Evolutionary conservation across 2,329 filamentous ascomycete species (phyloP).

Genomic region (Trichoderma sp.): DNA sequence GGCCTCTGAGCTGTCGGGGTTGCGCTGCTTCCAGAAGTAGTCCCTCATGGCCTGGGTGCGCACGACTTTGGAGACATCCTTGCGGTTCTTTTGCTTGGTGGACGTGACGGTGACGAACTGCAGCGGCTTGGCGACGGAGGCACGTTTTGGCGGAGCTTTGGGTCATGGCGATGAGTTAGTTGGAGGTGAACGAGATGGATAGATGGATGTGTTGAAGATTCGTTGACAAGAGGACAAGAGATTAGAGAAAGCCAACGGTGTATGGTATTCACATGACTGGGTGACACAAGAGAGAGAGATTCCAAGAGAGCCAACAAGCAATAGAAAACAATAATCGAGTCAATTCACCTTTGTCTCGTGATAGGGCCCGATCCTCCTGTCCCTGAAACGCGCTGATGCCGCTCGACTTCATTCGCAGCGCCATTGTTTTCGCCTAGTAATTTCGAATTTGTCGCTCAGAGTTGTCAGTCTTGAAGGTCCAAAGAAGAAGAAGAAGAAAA

Average conservation of each 20-base stretch:
- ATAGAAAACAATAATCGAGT: not conserved
- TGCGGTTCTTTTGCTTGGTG: not conserved
- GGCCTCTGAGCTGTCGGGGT: not conserved
- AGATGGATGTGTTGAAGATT: too few relatives aligned
- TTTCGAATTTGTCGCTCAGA: not conserved
- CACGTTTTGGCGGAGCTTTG: not conserved
- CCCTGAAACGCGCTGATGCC: not conserved
- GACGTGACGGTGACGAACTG: slow-evolving; percentile 4
- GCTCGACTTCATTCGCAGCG: not conserved
- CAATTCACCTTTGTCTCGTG: not conserved
- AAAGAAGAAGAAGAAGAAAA: too few relatives aligned
- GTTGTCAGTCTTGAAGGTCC: rapidly evolving
- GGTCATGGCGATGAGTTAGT: not conserved
- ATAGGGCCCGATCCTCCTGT: not conserved
- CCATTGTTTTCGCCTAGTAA: not conserved
- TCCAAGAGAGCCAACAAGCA: too few relatives aligned
- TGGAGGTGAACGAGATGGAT: not conserved
- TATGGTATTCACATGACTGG: too few relatives aligned
- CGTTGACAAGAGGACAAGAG: too few relatives aligned
- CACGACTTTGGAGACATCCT: slow-evolving; percentile 5
- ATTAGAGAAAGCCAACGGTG: too few relatives aligned
- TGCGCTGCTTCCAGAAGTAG: slow-evolving; percentile 17
- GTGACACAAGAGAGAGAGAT: too few relatives aligned
- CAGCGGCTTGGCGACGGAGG: not conserved
- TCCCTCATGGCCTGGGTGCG: slow-evolving; percentile 19